phyloP scores from a whole-genome alignment of 148 eudicot species.

The Polygonum aviculare region DNA sequence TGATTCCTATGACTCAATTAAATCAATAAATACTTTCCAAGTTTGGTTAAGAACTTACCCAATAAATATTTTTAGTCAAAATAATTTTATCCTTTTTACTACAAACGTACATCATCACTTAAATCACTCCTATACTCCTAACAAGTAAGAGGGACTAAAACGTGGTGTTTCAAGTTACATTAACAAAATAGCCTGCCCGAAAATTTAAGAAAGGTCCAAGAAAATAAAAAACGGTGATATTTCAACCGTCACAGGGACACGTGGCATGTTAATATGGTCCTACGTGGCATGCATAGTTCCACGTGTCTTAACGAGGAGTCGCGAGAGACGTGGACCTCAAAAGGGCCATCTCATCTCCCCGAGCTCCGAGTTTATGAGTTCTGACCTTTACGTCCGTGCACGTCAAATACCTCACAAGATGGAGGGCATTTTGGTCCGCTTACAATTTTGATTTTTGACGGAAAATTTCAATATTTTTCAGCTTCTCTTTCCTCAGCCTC shows the following conservation, averaged over 20 bases:
- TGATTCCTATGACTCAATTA: too few relatives aligned
- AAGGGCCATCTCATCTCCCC: not conserved
- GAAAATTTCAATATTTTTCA: not conserved
- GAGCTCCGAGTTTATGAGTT: not conserved
- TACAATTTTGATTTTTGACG: not conserved
- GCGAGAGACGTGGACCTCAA: not conserved
- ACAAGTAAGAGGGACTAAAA: too few relatives aligned
- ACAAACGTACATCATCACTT: too few relatives aligned
- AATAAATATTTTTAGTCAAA: too few relatives aligned
- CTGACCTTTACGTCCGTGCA: slow-evolving; percentile 6
- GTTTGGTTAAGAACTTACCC: too few relatives aligned
- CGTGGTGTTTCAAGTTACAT: too few relatives aligned
- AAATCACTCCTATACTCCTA: too few relatives aligned
- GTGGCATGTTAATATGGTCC: not conserved
- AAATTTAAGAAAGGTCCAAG: too few relatives aligned
- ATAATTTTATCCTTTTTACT: too few relatives aligned
- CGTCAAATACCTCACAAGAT: not conserved
- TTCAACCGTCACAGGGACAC: not conserved
- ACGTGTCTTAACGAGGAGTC: not conserved
- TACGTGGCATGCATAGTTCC: not conserved
- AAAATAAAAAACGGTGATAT: too few relatives aligned
- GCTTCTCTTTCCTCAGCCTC: not conserved
- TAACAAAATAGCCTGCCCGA: too few relatives aligned
- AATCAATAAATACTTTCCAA: too few relatives aligned
- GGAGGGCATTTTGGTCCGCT: not conserved